phyloP scores from a whole-genome alignment of 805 yeast genomes.

The Kuraishia cidri region DNA sequence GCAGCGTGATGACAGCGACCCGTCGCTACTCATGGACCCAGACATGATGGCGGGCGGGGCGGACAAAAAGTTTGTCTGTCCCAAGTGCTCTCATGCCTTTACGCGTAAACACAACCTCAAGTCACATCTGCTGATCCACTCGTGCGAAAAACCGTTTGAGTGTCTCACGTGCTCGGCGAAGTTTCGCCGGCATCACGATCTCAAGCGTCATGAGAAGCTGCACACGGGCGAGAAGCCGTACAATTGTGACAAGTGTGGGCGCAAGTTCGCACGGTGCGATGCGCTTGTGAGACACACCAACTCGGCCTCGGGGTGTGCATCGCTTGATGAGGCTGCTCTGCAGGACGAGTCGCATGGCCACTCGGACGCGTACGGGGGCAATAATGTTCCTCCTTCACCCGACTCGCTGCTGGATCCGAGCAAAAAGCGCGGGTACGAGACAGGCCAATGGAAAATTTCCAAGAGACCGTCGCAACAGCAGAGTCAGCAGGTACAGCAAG shows the following conservation, averaged over 20 bases:
- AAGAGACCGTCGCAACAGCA: background rate
- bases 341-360: background rate
- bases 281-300: slow-evolving; percentile 65
- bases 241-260: slow-evolving; percentile 49
- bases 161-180: slow-evolving; percentile 53
- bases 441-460: slow-evolving; percentile 1
- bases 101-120: slow-evolving; percentile 70
- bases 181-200: slow-evolving; percentile 68
- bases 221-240: slow-evolving; percentile 74
- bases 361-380: too few relatives aligned
- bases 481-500: background rate
- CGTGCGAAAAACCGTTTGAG: slow-evolving; percentile 51
- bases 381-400: too few relatives aligned
- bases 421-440: background rate
- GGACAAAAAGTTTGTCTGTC: slow-evolving; percentile 35
- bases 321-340: background rate
- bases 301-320: slow-evolving; percentile 18
- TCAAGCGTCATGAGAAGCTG: slow-evolving; percentile 65
- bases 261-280: slow-evolving; percentile 67
- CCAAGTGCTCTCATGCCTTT: slow-evolving; percentile 53
- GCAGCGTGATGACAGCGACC: background rate
- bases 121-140: slow-evolving; percentile 62
- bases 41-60: too few relatives aligned
- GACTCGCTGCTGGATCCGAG: background rate
- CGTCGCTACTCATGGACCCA: background rate